phyloP scores from a whole-genome alignment of 2,329 filamentous ascomycete genomes.

The Fusarium albosuccineum region DNA sequence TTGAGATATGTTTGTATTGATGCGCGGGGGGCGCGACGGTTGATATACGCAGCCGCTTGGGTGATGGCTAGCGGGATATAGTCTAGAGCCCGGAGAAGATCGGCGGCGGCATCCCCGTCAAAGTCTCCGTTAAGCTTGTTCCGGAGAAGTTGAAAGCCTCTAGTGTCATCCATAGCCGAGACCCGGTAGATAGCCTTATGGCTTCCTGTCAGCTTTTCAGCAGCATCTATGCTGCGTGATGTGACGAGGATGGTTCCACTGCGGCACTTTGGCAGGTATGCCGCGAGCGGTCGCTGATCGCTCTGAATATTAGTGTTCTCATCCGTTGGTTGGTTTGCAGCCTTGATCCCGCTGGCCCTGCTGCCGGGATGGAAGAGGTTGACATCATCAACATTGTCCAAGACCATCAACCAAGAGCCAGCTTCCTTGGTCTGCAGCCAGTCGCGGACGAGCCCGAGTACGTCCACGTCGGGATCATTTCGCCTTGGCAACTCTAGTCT shows the following conservation, averaged over 20 bases:
- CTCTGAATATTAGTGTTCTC: not conserved
- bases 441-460: slow-evolving; percentile 49
- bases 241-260: slow-evolving; percentile 37
- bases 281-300: slow-evolving; percentile 7
- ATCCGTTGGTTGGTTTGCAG: not conserved
- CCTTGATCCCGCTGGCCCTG: not conserved
- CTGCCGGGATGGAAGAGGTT: slow-evolving; percentile 15
- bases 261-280: slow-evolving; percentile 29
- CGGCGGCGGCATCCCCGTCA: not conserved
- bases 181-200: slow-evolving; percentile 20
- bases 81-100: slow-evolving; percentile 42
- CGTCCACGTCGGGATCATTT: slow-evolving; percentile 48
- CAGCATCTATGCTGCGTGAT: slow-evolving; percentile 25
- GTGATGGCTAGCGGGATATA: slow-evolving; percentile 49
- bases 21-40: slow-evolving; percentile 30
- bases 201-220: slow-evolving; percentile 26
- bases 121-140: slow-evolving; percentile 26
- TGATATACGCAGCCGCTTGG: slow-evolving; percentile 49
- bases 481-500: slow-evolving; percentile 47
- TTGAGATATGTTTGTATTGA: slow-evolving; percentile 50
- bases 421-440: slow-evolving; percentile 45
- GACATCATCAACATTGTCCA: slow-evolving; percentile 40
- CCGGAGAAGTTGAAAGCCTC: slow-evolving; percentile 28
- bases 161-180: slow-evolving; percentile 20
- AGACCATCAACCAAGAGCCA: slow-evolving; percentile 38